Conservation (phyloP, 2,329 filamentous ascomycete genomes). For the Colletotrichum sp. region DNA sequence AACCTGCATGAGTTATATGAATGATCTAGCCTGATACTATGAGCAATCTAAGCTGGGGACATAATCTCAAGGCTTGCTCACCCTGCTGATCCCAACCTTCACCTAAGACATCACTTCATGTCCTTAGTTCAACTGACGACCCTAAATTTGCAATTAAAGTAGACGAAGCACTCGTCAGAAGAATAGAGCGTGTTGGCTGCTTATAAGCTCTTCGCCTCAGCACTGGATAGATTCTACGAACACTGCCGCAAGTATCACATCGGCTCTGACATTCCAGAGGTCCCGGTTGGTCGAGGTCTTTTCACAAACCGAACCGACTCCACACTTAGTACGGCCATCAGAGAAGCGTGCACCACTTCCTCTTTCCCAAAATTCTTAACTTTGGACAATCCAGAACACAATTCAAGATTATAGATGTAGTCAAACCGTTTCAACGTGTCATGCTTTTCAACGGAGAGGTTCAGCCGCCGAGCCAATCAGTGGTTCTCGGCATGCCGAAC, state of each 20-base stretch:
- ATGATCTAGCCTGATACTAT: neutral
- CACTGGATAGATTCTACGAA: neutral
- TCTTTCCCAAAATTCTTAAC: neutral
- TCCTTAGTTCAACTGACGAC: neutral
- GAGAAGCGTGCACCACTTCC: neutral
- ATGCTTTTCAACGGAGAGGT: neutral
- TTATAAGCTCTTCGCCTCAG: neutral
- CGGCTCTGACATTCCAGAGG: neutral
- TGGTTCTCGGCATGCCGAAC: neutral
- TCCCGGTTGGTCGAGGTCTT: neutral
- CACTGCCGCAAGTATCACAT: neutral
- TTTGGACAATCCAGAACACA: neutral
- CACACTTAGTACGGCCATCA: neutral
- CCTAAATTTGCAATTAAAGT: rapidly evolving
- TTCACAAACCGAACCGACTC: neutral
- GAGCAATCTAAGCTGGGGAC: neutral
- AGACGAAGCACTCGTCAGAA: neutral
- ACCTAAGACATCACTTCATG: neutral
- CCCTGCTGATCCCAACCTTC: neutral
- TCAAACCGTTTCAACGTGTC: neutral
- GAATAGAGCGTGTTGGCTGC: rapidly evolving
- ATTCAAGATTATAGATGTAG: neutral
- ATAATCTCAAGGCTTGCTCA: neutral
- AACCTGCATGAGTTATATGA: neutral
- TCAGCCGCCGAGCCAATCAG: neutral